Conservation (phyloP, 495 filamentous ascomycete species). For the Aspergillus ellipticus region DNA sequence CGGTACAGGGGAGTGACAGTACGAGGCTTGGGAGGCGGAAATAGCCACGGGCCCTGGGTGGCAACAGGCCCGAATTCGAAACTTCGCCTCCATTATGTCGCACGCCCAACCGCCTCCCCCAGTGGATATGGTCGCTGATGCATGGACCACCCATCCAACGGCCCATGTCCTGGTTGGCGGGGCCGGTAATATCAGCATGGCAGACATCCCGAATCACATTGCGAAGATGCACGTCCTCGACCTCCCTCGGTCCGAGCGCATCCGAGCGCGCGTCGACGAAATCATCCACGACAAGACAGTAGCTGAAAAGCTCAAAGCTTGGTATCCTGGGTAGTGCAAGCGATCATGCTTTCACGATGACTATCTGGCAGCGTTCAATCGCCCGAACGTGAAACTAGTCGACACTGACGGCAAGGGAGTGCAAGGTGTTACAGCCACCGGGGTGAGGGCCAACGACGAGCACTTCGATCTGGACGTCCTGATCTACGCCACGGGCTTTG, state of each 20-base stretch:
- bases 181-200: neutral
- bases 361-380: slow-evolving; percentile 29
- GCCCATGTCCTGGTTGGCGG: neutral
- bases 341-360: slow-evolving; percentile 27
- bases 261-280: slow-evolving; percentile 33
- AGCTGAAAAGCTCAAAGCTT: slow-evolving; percentile 23
- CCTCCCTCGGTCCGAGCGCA: slow-evolving; percentile 2
- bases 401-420: slow-evolving; percentile 29
- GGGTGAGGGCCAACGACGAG: slow-evolving; percentile 27
- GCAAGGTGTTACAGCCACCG: slow-evolving; percentile 10
- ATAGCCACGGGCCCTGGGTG: no score
- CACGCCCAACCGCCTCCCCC: no score
- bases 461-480: slow-evolving; percentile 37
- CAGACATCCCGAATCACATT: neutral
- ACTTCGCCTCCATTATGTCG: no score
- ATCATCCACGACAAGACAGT: slow-evolving; percentile 15
- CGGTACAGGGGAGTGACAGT: no score
- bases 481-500: slow-evolving; percentile 32
- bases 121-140: neutral
- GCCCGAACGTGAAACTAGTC: slow-evolving; percentile 26
- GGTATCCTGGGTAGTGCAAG: slow-evolving; percentile 28
- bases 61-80: no score
- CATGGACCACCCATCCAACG: neutral
- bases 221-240: slow-evolving; percentile 10
- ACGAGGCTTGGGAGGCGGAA: no score